Base-by-base conservation (phyloP, 2,329 filamentous ascomycete species). In the Boeremia exigua region DNA sequence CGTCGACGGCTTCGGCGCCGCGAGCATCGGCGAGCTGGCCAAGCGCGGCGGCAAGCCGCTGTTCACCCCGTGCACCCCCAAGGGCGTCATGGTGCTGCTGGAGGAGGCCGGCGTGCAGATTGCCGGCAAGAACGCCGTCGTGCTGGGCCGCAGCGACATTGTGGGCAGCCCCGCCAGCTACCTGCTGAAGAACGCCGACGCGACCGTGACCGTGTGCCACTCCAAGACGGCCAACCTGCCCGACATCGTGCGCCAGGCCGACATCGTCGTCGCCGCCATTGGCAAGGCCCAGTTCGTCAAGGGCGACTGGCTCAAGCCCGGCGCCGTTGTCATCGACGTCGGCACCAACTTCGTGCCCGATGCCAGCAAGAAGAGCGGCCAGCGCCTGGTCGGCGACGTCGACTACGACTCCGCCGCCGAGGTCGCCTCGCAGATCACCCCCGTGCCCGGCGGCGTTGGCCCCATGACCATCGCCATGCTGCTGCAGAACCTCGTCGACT, bases 391-490 rank as follows among this genome's bases (percentile, higher is more conserved):
- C 6, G 95, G 95, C 57, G 95, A 99, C 75, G 95, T 99, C 37
- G 92, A 99, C 69, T 98, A 88, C 68, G 92, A 92, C 47, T 87
- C 90, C 38, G 94, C 94, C 14, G 84, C 84, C 14, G 83, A 96
- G 73, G 90, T 97, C 37, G 95, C 93, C 17, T 96, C 93, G 2
- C 86, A 90, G 70, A 97, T 99, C 71, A 99, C 95, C 2, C 95
- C 95, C 1, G 95, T 99, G 2, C 95, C 95, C 1, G 95, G 95
- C 54, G 95, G 95, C 76, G 95, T 99, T 56, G 95, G 95, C 0
- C 95, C 95, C 46, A 99, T 99, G 95, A 99, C 95, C 3, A 93
- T 99, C 61, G 95, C 95, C 57, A 99, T 99, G 95, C 83, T 99
- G 43, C 81, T 99, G 68, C 91, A 96, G 77, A 99, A 99, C 72